Percentiles rank a stretch among this genome's conserved stretches.
Evolutionary conservation across 176 grass and related monocot species (phyloP).

Genomic region (Eragrostis nindensis): DNA sequence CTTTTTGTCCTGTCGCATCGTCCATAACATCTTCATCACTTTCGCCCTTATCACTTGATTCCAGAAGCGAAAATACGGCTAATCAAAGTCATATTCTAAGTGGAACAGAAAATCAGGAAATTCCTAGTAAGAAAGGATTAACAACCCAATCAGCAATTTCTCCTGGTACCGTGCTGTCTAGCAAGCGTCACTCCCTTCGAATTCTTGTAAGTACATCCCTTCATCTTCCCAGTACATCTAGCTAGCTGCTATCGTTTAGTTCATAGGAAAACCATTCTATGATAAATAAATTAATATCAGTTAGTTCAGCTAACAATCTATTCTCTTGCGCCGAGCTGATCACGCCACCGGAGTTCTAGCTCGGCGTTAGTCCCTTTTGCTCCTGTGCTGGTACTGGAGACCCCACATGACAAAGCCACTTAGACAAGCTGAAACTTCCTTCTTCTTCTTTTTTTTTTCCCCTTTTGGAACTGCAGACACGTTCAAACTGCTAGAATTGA

Average conservation of each 20-base stretch:
- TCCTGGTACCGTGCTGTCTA: not conserved
- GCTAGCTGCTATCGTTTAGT: not conserved
- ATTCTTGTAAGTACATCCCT: constrained; percentile 46
- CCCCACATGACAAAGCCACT: too few relatives aligned
- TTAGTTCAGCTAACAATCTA: too few relatives aligned
- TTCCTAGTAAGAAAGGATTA: constrained; percentile 29
- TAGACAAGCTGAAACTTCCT: too few relatives aligned
- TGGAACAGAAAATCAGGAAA: constrained; percentile 35
- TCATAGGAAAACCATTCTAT: not conserved
- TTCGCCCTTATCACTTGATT: constrained; percentile 45
- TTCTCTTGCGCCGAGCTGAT: too few relatives aligned
- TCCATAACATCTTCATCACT: constrained; percentile 48
- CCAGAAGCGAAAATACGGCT: constrained; percentile 36
- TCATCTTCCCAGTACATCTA: not conserved
- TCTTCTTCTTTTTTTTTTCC: too few relatives aligned
- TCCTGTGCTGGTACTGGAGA: too few relatives aligned
- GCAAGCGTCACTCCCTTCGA: constrained; percentile 44
- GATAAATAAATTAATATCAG: not conserved
- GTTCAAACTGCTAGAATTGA: not conserved
- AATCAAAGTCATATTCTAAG: constrained; percentile 12
- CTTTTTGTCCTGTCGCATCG: constrained; percentile 35
- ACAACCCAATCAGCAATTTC: constrained; percentile 8
- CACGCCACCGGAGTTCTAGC: too few relatives aligned
- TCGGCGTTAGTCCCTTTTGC: too few relatives aligned
- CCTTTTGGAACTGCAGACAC: not conserved